Percentiles rank a stretch among this genome's conserved stretches.
Evolutionary conservation across 228 moss, liverwort and hornwort genomes (phyloP).

Genomic region (Sphagnum fallax): DNA sequence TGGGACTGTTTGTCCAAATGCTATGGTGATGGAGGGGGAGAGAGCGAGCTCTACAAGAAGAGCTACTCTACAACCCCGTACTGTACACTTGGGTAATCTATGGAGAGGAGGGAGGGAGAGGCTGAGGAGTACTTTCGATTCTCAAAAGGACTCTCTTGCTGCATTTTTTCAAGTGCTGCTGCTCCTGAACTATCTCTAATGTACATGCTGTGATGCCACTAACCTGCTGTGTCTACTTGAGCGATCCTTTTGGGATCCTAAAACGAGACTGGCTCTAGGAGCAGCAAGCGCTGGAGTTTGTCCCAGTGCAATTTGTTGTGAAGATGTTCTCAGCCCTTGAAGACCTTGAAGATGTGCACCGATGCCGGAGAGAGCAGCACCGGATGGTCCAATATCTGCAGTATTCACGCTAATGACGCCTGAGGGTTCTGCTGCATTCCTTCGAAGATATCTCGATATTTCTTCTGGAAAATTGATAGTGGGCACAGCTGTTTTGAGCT

Average conservation of each 20-base stretch:
- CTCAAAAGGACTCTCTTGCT: no score
- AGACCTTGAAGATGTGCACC: conserved; percentile 24
- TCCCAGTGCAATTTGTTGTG: conserved; percentile 7
- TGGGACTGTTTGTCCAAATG: no score
- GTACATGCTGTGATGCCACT: conserved; percentile 50
- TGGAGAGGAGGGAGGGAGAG: no score
- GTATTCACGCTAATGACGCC: conserved; percentile 15
- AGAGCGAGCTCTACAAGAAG: no score
- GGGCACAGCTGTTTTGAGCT: conserved; percentile 21
- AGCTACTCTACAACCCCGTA: no score
- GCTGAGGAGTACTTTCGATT: no score
- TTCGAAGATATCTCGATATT: conserved; percentile 19
- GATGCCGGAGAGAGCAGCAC: conserved; percentile 34
- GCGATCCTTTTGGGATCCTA: conserved; percentile 31
- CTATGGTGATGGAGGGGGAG: no score
- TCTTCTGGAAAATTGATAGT: conserved; percentile 4
- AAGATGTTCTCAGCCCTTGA: conserved; percentile 14
- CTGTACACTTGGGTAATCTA: no score
- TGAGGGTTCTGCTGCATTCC: conserved; percentile 1
- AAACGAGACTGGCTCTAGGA: conserved; percentile 16
- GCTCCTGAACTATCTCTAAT: conserved; percentile 24
- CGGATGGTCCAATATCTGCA: conserved; percentile 24
- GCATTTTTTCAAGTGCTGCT: no score
- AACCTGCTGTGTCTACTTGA: conserved; percentile 39
- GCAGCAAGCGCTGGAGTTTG: conserved; percentile 7